These are phyloP conservation scores for Phytophthora pini DNA, from an alignment of 352 stramenopile genomes.

Conservation along the genomic window DNA sequence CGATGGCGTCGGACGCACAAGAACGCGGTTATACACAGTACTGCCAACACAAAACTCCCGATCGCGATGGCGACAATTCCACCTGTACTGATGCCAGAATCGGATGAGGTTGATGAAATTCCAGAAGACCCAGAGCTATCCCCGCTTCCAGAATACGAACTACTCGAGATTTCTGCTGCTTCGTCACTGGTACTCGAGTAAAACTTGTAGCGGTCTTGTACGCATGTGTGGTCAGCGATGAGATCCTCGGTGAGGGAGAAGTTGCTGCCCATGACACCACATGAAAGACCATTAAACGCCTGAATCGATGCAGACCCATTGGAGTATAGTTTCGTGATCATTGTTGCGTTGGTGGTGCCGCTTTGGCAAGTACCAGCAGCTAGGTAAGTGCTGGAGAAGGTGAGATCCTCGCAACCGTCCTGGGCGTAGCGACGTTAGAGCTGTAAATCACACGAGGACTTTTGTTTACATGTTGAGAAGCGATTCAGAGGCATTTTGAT, in stretches of 20 bases:
- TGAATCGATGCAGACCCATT: constrained; percentile 27
- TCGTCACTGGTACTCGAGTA: constrained; percentile 12
- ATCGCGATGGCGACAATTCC: constrained; percentile 10
- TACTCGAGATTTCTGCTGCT: constrained; percentile 5
- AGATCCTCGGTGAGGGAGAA: constrained; percentile 12
- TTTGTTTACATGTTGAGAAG: too few species aligned
- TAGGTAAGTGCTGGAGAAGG: constrained; percentile 23
- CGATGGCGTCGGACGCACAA: constrained; percentile 5
- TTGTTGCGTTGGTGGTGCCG: constrained; percentile 17
- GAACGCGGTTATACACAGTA: constrained; percentile 5
- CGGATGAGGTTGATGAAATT: not conserved
- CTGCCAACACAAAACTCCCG: constrained; percentile 2
- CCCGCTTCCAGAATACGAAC: not conserved
- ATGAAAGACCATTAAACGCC: constrained; percentile 15
- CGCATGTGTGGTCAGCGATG: constrained; percentile 22
- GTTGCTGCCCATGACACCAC: not conserved
- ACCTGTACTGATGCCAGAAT: constrained; percentile 7
- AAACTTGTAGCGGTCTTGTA: constrained; percentile 19
- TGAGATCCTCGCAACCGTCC: constrained; percentile 8
- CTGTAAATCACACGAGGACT: too few species aligned
- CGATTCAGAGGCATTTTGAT: too few species aligned
- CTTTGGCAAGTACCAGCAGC: constrained; percentile 27
- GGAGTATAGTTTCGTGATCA: constrained; percentile 26
- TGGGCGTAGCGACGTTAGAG: not conserved
- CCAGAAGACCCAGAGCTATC: not conserved